Evolutionary conservation across 495 filamentous ascomycete species (phyloP).

Genomic region (Penicillium lagena): DNA sequence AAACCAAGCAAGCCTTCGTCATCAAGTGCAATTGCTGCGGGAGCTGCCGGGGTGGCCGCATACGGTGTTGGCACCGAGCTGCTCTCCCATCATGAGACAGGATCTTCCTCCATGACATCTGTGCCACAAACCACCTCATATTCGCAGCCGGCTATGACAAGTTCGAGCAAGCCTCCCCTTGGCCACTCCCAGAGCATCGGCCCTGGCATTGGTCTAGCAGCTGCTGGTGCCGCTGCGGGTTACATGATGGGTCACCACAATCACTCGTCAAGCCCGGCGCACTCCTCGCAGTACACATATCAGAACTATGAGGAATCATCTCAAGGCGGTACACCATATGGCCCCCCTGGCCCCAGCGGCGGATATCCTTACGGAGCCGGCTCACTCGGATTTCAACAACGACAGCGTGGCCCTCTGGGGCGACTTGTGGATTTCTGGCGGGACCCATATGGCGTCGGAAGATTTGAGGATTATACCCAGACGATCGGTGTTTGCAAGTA

Average conservation of each 20-base stretch:
- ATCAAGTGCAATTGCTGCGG: conserved; percentile 14
- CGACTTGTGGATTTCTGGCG: conserved; percentile 59
- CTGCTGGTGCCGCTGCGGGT: conserved; percentile 43
- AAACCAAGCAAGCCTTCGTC: conserved; percentile 24
- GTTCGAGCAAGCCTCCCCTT: conserved; percentile 19
- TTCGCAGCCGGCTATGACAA: conserved; percentile 10
- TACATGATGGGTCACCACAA: conserved; percentile 40
- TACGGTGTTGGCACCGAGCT: conserved; percentile 21
- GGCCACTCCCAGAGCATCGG: conserved; percentile 21
- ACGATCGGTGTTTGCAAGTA: conserved; percentile 61
- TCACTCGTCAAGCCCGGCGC: conserved; percentile 28
- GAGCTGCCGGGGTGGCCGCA: conserved; percentile 16
- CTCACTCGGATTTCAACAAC: conserved; percentile 37
- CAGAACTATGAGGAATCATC: conserved; percentile 26
- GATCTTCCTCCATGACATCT: conserved; percentile 8
- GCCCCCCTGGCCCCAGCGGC: conserved; percentile 26
- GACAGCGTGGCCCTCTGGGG: conserved; percentile 47
- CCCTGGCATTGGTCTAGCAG: conserved; percentile 35
- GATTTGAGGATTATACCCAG: conserved; percentile 70
- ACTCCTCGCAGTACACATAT: conserved; percentile 20
- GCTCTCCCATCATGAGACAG: conserved; percentile 9
- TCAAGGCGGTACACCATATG: conserved; percentile 18
- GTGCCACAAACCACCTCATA: conserved; percentile 12
- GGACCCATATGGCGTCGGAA: conserved; percentile 60
- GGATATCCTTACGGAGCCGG: conserved; percentile 18